Base-by-base conservation (phyloP, 2,329 filamentous ascomycete genomes). In the Xylaria arbuscula region DNA sequence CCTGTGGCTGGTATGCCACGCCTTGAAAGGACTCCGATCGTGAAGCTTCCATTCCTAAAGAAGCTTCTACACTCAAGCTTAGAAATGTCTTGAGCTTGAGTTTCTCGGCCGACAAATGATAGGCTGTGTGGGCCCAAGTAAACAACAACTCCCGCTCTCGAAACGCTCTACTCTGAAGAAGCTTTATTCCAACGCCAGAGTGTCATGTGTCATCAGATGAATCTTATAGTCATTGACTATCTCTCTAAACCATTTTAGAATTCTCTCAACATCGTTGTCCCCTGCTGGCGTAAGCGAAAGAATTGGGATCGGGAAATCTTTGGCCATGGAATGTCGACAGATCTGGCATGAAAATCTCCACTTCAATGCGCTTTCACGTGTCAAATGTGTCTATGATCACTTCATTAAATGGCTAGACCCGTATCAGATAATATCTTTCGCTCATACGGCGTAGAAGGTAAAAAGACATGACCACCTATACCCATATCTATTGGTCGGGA, bases 1-100 rank as follows among this genome's bases (percentile, higher is more conserved):
- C 81, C 69, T 84, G 81, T 51, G 78, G 76, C 59, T 77, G 76
- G 48, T 84, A 85, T 4, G 82, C 81, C 68, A 80, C 80, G 24
- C 76, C 76, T 15, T 78, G 73, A 67, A 84, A 85, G 1, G 61
- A 57, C 3, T 67, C 55, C 40, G 70, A 47, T 19, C 65, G 50
- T 22, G 48, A 50, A 38, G 53, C 47, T 9, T 36, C 50, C 73
- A 73, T 75, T 2, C 2, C 38, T 47, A 38, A 54, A 42, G 50
- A 40, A 34, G 56, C 9, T 17, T 28, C 50, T 28, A 51, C 8
- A 48, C 48, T 36, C 1, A n/a, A 42, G 32, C 8, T 19, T 7
- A 22, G 13, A n/a, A 28, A 28, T 6, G 36, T 6, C 11, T 40
- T 10, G 19, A 38, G 17, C 7, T 48, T 38, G 32, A 2, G 51